phyloP scores from a whole-genome alignment of 2,329 filamentous ascomycete genomes.

The Helminthosporium solani region DNA sequence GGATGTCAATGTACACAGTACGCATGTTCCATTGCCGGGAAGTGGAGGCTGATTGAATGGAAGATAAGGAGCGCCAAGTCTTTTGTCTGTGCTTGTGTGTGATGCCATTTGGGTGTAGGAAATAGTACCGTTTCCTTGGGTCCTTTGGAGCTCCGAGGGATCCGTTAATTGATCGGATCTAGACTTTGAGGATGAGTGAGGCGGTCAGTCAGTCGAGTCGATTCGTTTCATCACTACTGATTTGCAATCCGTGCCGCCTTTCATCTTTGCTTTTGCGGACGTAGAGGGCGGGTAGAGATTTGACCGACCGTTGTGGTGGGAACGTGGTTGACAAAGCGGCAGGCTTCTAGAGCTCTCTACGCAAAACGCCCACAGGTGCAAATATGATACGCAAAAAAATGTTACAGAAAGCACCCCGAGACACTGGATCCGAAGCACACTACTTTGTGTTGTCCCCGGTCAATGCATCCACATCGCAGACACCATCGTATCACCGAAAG shows the following conservation, averaged over 20 bases:
- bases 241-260: neutral
- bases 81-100: neutral
- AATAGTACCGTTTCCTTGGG: neutral
- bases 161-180: neutral
- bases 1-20: neutral
- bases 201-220: no score
- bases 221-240: neutral
- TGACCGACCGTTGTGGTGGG: constrained; percentile 1
- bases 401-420: neutral
- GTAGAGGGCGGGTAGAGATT: no score
- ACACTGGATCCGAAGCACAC: neutral
- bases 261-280: neutral
- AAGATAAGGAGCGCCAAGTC: neutral
- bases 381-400: no score
- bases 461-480: neutral
- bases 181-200: neutral
- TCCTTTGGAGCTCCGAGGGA: neutral
- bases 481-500: neutral
- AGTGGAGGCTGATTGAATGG: neutral
- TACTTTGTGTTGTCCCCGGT: neutral
- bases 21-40: no score
- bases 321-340: constrained; percentile 2
- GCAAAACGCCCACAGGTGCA: neutral
- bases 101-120: neutral
- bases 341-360: constrained; percentile 1